Evolutionary conservation across 2,329 filamentous ascomycete species (phyloP).

Genomic region (Apiospora arundinis): DNA sequence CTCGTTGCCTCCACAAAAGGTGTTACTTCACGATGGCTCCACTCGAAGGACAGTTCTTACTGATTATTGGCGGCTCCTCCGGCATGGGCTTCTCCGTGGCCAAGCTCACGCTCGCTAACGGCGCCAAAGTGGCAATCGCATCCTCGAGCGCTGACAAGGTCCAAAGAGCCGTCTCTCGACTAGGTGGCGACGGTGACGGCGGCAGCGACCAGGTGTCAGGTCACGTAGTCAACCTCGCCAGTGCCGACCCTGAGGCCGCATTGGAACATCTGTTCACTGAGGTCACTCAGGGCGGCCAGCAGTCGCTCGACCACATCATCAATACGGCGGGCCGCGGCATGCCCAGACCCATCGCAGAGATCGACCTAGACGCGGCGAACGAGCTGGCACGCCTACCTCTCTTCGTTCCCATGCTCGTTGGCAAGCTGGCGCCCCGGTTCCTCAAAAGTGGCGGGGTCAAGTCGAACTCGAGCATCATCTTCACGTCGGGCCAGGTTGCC

Average conservation of each 20-base stretch:
- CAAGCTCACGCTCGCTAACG: conserved; percentile 60
- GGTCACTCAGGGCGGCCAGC: conserved; percentile 33
- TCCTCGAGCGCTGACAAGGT: conserved; percentile 61
- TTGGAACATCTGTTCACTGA: conserved; percentile 52
- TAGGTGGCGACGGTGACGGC: conserved; percentile 49
- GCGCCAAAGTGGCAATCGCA: conserved; percentile 64
- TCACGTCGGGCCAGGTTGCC: conserved; percentile 61
- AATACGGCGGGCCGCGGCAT: conserved; percentile 60
- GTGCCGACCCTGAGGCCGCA: conserved; percentile 52
- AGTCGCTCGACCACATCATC: conserved; percentile 60
- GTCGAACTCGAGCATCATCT: conserved; percentile 54
- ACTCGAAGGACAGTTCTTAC: conserved; percentile 45
- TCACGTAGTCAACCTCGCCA: conserved; percentile 54
- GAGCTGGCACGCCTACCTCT: conserved; percentile 56
- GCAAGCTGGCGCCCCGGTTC: conserved; percentile 54
- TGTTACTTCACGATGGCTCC: conserved; percentile 25
- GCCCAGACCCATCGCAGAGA: conserved; percentile 46
- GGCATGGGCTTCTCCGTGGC: conserved; percentile 69
- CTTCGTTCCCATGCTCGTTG: conserved; percentile 57
- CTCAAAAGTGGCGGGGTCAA: conserved; percentile 40
- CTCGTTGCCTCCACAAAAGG: not conserved
- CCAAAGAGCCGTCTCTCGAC: conserved; percentile 48
- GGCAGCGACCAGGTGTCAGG: conserved; percentile 43
- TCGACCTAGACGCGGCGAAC: conserved; percentile 48
- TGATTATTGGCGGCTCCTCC: conserved; percentile 68